Conservation (phyloP, 2,329 filamentous ascomycete species). For the Fusarium musae region DNA sequence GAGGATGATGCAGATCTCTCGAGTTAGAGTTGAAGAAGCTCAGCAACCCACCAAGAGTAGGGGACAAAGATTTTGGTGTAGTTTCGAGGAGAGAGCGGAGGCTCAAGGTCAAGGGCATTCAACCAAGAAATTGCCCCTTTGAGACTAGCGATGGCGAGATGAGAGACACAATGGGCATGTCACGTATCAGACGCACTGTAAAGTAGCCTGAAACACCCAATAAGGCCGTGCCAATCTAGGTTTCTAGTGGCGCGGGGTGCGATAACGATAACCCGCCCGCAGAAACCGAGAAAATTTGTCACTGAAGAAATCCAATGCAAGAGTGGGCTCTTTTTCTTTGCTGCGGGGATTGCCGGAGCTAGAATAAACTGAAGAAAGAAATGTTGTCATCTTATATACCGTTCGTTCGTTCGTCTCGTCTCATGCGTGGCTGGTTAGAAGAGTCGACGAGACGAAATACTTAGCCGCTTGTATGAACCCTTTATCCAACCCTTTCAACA, state of each 20-base stretch:
- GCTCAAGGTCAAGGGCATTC: constrained; percentile 11
- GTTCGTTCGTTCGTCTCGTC: background rate
- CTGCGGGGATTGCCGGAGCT: constrained; percentile 15
- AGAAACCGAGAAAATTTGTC: background rate
- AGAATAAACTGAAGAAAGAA: background rate
- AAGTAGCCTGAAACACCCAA: constrained; percentile 23
- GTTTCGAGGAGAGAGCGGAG: constrained; percentile 26
- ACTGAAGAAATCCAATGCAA: background rate
- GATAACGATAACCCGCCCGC: constrained; percentile 54
- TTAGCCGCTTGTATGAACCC: background rate
- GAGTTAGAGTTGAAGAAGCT: constrained; percentile 34
- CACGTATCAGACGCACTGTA: constrained; percentile 8
- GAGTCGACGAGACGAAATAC: background rate
- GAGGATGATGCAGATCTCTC: constrained; percentile 4
- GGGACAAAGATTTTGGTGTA: constrained; percentile 29
- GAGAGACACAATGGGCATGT: constrained; percentile 9
- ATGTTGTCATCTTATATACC: background rate
- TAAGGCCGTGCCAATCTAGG: constrained; percentile 17
- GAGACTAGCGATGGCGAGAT: constrained; percentile 25
- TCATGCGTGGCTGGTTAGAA: background rate
- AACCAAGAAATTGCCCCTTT: constrained; percentile 5
- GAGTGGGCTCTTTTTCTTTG: background rate
- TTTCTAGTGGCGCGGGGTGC: constrained; percentile 48
- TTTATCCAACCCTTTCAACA: constrained; percentile 3
- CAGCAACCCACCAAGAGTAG: constrained; percentile 33